Base-by-base conservation (phyloP, 129 eudicot genomes). In the Heracleum sosnowskyi region DNA sequence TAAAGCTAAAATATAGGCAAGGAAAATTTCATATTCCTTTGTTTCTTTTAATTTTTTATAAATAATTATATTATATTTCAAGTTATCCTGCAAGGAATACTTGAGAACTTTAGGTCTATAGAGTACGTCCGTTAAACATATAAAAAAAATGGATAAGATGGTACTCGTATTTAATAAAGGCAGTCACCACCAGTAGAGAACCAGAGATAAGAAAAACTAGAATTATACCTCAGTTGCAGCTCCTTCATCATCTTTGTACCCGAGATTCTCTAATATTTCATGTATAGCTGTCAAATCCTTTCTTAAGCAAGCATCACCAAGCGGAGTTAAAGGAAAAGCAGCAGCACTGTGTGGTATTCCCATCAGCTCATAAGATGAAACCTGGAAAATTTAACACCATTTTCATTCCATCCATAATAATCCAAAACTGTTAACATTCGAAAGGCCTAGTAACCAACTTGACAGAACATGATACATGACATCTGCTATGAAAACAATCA, bases 211-310 rank as follows among this genome's bases (percentile, higher is more conserved):
- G 7, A 18, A 20, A 66, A 84, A 75, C 37, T 41, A 75, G 64
- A 89, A 42, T 81, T 87, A 76, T 83, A 94, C 98, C 98, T 94
- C 98, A 51, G 96, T 78, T 42, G 97, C 88, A 79, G 96, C 86
- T 81, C 97, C 98, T 75, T 94, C 97, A 11, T 91, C 98, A 75
- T 94, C 98, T 88, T 94, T 94, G 82, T 94, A 94, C 26, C 89
- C 92, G 55, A 89, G 85, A 62, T 84, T 90, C 82, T 94, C 97
- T 79, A 94, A 78, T 81, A 94, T 87, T 84, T 89, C 97, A 45
- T 94, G 96, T 49, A 91, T 88, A 79, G 98, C 96, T 60, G 98
- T 94, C 81, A 94, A 88, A 88, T 94, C 98, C 89, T 29, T 85
- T 88, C 96, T 86, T 66, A 89, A 73, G 81, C 97, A 91, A 69